Evolutionary conservation across 2,329 filamentous ascomycete species (phyloP).

Genomic region (Kalaharituber pfeilii): DNA sequence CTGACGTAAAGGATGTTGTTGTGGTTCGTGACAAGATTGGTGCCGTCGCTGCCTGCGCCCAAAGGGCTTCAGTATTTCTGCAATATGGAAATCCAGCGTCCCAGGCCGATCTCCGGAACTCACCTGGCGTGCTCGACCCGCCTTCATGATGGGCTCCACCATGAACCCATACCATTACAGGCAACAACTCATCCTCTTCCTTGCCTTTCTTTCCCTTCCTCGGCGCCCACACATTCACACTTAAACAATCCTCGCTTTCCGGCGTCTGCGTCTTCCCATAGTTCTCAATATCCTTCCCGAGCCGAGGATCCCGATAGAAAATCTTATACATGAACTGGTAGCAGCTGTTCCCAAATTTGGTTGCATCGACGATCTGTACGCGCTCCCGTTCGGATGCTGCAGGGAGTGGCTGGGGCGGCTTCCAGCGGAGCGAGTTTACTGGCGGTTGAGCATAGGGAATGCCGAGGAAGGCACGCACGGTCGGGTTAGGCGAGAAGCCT

Average conservation of each 20-base stretch:
- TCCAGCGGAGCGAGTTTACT: neutral
- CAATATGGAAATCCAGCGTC: too few relatives aligned
- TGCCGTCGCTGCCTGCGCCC: neutral
- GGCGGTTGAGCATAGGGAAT: neutral
- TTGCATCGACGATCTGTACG: neutral
- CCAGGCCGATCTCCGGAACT: too few relatives aligned
- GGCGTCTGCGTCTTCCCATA: neutral
- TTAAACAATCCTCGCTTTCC: neutral
- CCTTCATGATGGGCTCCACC: neutral
- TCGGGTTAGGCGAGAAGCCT: neutral
- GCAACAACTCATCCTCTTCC: neutral
- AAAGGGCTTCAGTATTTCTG: too few relatives aligned
- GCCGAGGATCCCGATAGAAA: neutral
- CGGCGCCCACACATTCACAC: neutral
- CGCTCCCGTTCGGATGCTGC: neutral
- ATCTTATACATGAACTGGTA: neutral
- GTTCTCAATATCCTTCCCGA: neutral
- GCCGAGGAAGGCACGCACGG: neutral
- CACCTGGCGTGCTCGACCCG: neutral
- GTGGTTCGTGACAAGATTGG: neutral
- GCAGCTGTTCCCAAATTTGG: neutral
- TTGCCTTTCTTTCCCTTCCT: neutral
- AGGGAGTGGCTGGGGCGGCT: neutral
- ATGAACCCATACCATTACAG: conserved; percentile 6
- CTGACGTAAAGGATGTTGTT: conserved; percentile 2